These are phyloP conservation scores for Cicer yamashitae DNA, from an alignment of 306 rosid genomes.

Conservation along the genomic window DNA sequence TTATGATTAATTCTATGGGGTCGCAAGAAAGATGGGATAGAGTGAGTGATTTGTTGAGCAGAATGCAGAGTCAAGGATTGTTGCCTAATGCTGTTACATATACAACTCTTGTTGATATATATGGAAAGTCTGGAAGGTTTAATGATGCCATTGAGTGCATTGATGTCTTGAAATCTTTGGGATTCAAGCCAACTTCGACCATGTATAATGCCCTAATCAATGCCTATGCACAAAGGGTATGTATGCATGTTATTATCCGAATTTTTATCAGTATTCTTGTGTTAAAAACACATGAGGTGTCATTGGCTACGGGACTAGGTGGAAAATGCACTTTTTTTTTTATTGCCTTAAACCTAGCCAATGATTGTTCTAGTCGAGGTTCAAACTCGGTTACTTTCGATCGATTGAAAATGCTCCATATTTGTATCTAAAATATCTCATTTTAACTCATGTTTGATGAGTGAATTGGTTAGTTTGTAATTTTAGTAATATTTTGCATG, in stretches of 20 bases:
- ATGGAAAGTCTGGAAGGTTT: constrained; percentile 85
- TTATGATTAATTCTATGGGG: constrained; percentile 82
- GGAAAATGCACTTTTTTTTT: no score
- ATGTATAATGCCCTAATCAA: constrained; percentile 93
- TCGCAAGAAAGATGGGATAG: constrained; percentile 83
- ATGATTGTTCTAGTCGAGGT: no score
- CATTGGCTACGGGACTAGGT: not conserved
- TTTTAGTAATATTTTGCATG: constrained; percentile 41
- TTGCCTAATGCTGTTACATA: constrained; percentile 83
- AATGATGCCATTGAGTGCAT: constrained; percentile 81
- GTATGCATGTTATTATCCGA: constrained; percentile 33
- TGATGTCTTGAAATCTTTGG: constrained; percentile 80
- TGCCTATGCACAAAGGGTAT: constrained; percentile 92
- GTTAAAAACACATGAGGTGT: not conserved
- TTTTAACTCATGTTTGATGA: constrained; percentile 5
- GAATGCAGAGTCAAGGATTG: constrained; percentile 84
- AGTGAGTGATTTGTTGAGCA: constrained; percentile 69
- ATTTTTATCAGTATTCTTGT: not conserved
- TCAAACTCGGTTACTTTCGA: no score
- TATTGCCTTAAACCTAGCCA: no score
- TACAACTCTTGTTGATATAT: constrained; percentile 82
- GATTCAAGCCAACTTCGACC: constrained; percentile 78
- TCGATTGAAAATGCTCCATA: not conserved
- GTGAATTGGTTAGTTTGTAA: constrained; percentile 32
- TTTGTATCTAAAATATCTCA: not conserved